Evolutionary conservation across 129 eudicot genomes (phyloP), one percentile per base, ranked within the genome.

Genomic region (Ambrosia trifida): DNA sequence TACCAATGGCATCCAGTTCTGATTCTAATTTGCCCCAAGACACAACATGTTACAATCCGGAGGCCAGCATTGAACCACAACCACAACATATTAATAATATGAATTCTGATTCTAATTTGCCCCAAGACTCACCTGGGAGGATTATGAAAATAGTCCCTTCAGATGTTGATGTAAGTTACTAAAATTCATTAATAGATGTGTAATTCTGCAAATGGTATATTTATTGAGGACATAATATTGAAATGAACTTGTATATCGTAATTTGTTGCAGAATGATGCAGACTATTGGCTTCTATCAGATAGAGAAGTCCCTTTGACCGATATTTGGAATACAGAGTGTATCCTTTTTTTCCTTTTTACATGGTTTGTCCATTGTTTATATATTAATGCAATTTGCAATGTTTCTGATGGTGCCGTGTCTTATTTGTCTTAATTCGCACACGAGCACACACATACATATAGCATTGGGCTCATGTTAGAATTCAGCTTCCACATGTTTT

Each of bases 281-380:
- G 97, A 91, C 81, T 91, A 91, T 78, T 91, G 96, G 96, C 85
- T 91, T 72, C 72, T 82, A 61, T 85, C 97, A 79, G 97, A 91
- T 53, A 79, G 85, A 80, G 88, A 64, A 77, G 82, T 91, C 70
- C 88, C 96, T 68, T 72, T 88, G 60, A 86, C 97, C 1, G 96
- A 91, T 75, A 82, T 91, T 81, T 91, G 97, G 96, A 84, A 86
- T 72, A 68, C 90, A 35, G 96, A 88, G 57, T 57, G 97, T 91
- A 91, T 80, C 84, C 87, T 83, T 82, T 67, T 41, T 11, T 24
- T 40, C 11, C 13, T 32, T 49, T 68, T 49, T 14, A n/a, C 5
- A 4, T n/a, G 9, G 28, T 5, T 11, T 35, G 54, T 20, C 44
- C 45, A 24, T 30, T 41, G 32, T 51, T 14, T 1, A n/a, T 70